These are phyloP conservation scores for Tetrapisispora nanseiensis DNA, from an alignment of 805 yeast genomes.

Conservation along the genomic window DNA sequence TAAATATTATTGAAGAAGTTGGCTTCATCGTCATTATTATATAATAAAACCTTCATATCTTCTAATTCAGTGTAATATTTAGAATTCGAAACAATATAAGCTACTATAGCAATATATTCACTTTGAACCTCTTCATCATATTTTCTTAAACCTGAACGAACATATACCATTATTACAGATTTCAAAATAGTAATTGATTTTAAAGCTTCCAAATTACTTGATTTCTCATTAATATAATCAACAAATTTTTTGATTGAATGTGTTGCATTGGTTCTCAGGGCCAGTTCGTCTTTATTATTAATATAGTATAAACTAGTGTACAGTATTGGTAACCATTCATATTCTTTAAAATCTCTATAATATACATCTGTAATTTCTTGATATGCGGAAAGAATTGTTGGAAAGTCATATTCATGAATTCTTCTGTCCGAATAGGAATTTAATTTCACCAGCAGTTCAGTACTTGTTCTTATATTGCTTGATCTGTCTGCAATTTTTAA, in stretches of 20 bases:
- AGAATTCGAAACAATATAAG: slow-evolving; percentile 46
- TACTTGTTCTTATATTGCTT: slow-evolving; percentile 35
- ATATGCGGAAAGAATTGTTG: slow-evolving; percentile 59
- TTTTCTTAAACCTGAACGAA: slow-evolving; percentile 58
- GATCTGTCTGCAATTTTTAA: slow-evolving; percentile 46
- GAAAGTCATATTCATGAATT: slow-evolving; percentile 72
- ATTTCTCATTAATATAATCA: slow-evolving; percentile 39
- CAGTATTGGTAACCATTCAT: slow-evolving; percentile 75
- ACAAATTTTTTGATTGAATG: slow-evolving; percentile 53
- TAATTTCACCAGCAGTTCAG: slow-evolving; percentile 48
- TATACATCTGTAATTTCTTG: slow-evolving; percentile 48
- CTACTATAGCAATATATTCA: slow-evolving; percentile 61
- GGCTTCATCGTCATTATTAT: slow-evolving; percentile 69
- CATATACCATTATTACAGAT: slow-evolving; percentile 48
- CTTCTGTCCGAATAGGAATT: slow-evolving; percentile 58
- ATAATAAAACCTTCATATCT: slow-evolving; percentile 57
- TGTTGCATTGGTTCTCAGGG: slow-evolving; percentile 70
- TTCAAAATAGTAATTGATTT: slow-evolving; percentile 35
- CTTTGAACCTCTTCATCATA: slow-evolving; percentile 50
- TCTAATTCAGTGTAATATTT: slow-evolving; percentile 40
- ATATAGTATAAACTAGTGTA: slow-evolving; percentile 60
- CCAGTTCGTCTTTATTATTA: slow-evolving; percentile 67
- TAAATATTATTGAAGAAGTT: slow-evolving; percentile 67
- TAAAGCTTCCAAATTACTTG: slow-evolving; percentile 20
- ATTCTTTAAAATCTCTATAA: slow-evolving; percentile 35